These are phyloP conservation scores for Hericium alpestre DNA, from an alignment of 768 basidiomycete genomes.

Conservation along the genomic window DNA sequence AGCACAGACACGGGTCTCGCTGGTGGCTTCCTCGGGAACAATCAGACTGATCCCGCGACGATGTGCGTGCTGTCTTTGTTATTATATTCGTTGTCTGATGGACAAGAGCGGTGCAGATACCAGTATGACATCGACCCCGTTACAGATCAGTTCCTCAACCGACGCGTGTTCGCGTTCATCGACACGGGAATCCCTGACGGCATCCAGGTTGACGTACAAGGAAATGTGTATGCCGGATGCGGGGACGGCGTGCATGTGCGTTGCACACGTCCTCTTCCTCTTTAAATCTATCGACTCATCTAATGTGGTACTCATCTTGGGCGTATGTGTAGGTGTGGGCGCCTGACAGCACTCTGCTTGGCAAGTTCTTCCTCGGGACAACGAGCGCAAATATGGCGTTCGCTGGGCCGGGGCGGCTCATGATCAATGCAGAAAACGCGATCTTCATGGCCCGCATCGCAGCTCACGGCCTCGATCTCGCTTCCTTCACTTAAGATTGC, in stretches of 20 bases:
- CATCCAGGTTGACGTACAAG: constrained; percentile 48
- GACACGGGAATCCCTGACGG: constrained; percentile 64
- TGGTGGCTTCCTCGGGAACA: constrained; percentile 34
- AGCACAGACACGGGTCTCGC: constrained; percentile 44
- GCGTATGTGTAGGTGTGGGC: constrained; percentile 31
- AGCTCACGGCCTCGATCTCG: constrained; percentile 21
- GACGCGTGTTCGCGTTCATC: constrained; percentile 55
- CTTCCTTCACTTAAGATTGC: not conserved
- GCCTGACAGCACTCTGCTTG: constrained; percentile 44
- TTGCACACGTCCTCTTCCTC: no score
- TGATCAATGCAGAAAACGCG: constrained; percentile 29
- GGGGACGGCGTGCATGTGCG: constrained; percentile 51
- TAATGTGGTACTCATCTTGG: no score
- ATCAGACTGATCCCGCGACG: constrained; percentile 53
- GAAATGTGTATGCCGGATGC: constrained; percentile 58
- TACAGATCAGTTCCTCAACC: constrained; percentile 44
- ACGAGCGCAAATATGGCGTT: constrained; percentile 30
- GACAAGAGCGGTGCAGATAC: constrained; percentile 32
- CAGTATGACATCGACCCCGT: constrained; percentile 54
- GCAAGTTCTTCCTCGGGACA: constrained; percentile 48
- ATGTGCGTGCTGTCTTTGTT: constrained; percentile 34
- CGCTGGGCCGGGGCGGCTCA: constrained; percentile 28
- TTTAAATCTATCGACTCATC: no score
- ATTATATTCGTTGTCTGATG: no score
- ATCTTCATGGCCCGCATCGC: constrained; percentile 29